Base-by-base conservation (phyloP, 129 eudicot genomes). In the Artemisia tridentata region DNA sequence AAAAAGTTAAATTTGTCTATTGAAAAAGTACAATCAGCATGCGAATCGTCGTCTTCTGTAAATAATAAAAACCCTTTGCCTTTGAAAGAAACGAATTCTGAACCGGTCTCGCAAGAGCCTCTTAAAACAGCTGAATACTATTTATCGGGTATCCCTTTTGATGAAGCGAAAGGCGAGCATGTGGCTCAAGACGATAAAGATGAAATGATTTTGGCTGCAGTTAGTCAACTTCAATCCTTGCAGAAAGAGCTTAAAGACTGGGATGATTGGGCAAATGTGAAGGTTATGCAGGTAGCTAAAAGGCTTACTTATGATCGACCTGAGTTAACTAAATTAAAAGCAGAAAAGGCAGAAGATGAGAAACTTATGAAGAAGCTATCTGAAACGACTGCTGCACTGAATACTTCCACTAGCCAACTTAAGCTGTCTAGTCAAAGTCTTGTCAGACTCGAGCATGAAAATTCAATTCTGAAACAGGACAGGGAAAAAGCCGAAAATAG, bases 241-340 rank as follows among this genome's bases (percentile, higher is more conserved):
- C 71, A 82, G 63, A 84, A 80, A 55, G 85, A 84, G 51, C 49
- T 79, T 56, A 73, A 69, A 65, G 49, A 65, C 5, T 90, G 91
- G 96, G 75, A 76, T 0, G 80, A 80, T 19, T 90, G 96, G 96
- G 85, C 88, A 0, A 86, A 64, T 23, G 50, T 58, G 69, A 86
- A 82, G 84, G 68, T 90, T 48, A 84, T 81, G 92, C 84, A 84
- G 80, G 90, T 85, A 9, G 78, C 93, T 61, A 63, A 65, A n/a
- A 77, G 84, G 82, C 86, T 84, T 16, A 51, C 80, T 47, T 76
- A 84, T 64, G 88, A 86, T 65, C 80, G 81, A 31, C 58, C 27
- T 0, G 96, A 90, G 75, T 69, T 86, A 51, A 86, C 68, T 68
- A 80, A 18, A 27, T 48, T 90, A 72, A 84, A 69, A 77, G 80